Evolutionary conservation across 305 asterid species (phyloP).

Genomic region (Nicotiana rustica): DNA sequence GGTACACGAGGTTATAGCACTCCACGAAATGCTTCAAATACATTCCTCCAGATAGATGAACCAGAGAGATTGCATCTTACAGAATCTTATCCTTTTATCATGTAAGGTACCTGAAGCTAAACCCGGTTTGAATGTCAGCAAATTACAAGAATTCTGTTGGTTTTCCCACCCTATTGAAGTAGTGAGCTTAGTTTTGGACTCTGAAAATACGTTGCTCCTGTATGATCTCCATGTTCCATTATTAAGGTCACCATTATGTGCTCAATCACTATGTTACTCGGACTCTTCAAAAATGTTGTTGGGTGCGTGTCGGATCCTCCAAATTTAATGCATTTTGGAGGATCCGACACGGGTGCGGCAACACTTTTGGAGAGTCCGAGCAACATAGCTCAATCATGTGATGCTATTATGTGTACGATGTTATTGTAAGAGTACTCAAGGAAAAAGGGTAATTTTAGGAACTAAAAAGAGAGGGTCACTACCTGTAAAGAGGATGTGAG

Average conservation of each 20-base stretch:
- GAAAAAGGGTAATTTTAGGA: not conserved
- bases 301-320: no score
- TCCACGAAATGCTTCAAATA: not conserved
- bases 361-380: no score
- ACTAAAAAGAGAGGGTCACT: not conserved
- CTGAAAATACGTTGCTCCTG: not conserved
- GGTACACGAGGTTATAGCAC: not conserved
- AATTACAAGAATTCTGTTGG: not conserved
- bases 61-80: not conserved
- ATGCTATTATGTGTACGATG: not conserved
- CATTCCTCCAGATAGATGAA: not conserved
- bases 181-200: not conserved
- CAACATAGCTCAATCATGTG: no score
- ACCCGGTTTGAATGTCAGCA: not conserved
- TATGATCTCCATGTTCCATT: not conserved
- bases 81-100: not conserved
- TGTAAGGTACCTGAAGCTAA: not conserved
- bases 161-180: not conserved
- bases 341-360: no score
- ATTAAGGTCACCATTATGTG: not conserved
- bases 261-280: not conserved
- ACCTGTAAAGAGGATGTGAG: not conserved
- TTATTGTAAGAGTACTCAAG: not conserved
- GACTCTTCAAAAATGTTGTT: no score
- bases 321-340: no score